These are phyloP conservation scores for Hyparrhenia diplandra DNA, from an alignment of 176 grass and related monocot genomes.

Conservation along the genomic window DNA sequence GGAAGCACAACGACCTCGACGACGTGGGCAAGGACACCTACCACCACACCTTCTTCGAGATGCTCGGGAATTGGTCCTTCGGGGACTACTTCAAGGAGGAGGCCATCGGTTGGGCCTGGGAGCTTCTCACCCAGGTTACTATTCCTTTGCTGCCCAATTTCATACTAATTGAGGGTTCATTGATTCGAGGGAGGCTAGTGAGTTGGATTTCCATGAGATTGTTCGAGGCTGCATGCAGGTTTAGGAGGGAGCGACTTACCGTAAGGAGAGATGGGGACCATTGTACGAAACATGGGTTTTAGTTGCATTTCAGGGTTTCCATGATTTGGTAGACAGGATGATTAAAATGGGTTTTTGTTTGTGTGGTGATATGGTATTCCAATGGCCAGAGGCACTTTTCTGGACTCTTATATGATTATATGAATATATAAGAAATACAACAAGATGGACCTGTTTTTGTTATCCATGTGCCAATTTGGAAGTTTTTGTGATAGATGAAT, in stretches of 20 bases:
- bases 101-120: slow-evolving; percentile 93
- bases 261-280: not conserved
- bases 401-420: not conserved
- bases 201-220: not conserved
- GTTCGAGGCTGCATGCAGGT: not conserved
- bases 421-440: not conserved
- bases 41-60: slow-evolving; percentile 98
- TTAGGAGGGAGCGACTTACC: no score
- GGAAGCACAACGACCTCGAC: slow-evolving; percentile 99
- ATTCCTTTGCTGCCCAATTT: not conserved
- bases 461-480: not conserved
- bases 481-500: not conserved
- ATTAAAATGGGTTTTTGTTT: not conserved
- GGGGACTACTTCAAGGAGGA: slow-evolving; percentile 94
- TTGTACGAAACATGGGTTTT: not conserved
- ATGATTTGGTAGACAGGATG: not conserved
- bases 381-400: not conserved
- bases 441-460: not conserved
- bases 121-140: slow-evolving; percentile 71
- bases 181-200: not conserved
- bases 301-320: not conserved
- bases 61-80: slow-evolving; percentile 97
- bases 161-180: not conserved
- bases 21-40: slow-evolving; percentile 98
- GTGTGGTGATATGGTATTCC: not conserved